phyloP scores from a whole-genome alignment of 768 basidiomycete species.

The Cystobasidiopsis lactophilus region DNA sequence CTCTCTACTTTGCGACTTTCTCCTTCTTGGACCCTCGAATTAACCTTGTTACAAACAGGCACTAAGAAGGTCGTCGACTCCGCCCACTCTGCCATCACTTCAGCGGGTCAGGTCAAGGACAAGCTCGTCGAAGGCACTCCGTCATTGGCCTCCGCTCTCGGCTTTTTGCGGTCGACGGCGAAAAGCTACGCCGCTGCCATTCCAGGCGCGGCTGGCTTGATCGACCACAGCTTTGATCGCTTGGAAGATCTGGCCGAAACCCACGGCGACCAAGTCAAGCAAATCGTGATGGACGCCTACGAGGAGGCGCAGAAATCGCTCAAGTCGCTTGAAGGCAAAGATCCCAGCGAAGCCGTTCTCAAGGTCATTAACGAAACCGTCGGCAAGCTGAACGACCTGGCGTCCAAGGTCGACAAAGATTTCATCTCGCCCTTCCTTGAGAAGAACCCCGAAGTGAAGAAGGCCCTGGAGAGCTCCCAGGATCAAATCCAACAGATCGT shows the following conservation, averaged over 20 bases:
- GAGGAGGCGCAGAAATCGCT: constrained; percentile 14
- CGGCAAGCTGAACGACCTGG: not conserved
- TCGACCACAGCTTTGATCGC: constrained; percentile 16
- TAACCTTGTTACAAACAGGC: not conserved
- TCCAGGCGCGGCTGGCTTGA: constrained; percentile 9
- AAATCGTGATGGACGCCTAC: constrained; percentile 15
- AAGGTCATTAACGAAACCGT: constrained; percentile 10
- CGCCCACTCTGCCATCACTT: constrained; percentile 2
- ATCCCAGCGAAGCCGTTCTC: constrained; percentile 12
- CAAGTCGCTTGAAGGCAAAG: constrained; percentile 9
- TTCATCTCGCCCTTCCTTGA: constrained; percentile 4
- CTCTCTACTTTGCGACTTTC: not conserved
- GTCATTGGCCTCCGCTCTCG: constrained; percentile 13
- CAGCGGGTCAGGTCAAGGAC: constrained; percentile 13
- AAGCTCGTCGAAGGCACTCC: constrained; percentile 13
- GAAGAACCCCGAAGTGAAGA: constrained; percentile 16
- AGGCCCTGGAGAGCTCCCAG: constrained; percentile 12
- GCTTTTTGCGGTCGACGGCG: constrained; percentile 13
- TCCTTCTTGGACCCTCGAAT: not conserved
- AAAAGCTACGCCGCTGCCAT: constrained; percentile 13
- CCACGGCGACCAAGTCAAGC: constrained; percentile 16
- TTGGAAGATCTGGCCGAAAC: constrained; percentile 15
- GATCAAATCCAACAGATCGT: constrained; percentile 16
- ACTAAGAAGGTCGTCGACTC: constrained; percentile 14
- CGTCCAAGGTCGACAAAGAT: too few relatives aligned